phyloP scores from a whole-genome alignment of 176 grass and related monocot genomes.

The Elymus sibiricus region DNA sequence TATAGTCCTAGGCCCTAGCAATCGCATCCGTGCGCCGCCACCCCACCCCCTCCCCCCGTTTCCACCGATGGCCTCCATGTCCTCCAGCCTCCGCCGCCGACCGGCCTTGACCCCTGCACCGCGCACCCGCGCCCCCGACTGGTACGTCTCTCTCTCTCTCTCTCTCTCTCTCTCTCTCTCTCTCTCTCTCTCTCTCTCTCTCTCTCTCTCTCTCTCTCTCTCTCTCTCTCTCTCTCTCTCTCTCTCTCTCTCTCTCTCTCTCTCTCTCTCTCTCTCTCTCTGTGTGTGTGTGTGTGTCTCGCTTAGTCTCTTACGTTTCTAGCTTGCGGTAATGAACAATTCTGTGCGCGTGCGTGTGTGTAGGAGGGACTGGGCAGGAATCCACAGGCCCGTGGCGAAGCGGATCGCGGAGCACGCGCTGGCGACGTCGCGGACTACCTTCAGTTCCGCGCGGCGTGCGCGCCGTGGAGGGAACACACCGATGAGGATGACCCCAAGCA shows the following conservation, averaged over 20 bases:
- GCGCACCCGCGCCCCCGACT: background rate
- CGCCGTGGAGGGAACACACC: background rate
- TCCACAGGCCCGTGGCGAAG: background rate
- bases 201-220: no score
- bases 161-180: background rate
- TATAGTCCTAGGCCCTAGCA: background rate
- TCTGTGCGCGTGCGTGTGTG: background rate
- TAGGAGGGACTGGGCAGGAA: background rate
- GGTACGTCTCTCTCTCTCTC: no score
- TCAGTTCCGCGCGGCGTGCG: background rate
- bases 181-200: no score
- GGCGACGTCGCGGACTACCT: constrained; percentile 17
- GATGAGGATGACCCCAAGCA: background rate
- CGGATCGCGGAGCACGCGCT: background rate
- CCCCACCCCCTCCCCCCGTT: background rate
- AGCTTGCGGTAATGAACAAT: background rate
- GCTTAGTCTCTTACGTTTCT: background rate
- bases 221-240: background rate
- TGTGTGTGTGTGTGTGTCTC: background rate
- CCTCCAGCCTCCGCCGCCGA: background rate
- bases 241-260: background rate
- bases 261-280: no score
- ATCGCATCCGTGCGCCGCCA: background rate
- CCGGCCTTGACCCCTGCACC: background rate
- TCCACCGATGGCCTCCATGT: background rate